These are phyloP conservation scores for Pyrenophora tritici-repentis DNA, from an alignment of 2,329 filamentous ascomycete species.

Conservation along the genomic window DNA sequence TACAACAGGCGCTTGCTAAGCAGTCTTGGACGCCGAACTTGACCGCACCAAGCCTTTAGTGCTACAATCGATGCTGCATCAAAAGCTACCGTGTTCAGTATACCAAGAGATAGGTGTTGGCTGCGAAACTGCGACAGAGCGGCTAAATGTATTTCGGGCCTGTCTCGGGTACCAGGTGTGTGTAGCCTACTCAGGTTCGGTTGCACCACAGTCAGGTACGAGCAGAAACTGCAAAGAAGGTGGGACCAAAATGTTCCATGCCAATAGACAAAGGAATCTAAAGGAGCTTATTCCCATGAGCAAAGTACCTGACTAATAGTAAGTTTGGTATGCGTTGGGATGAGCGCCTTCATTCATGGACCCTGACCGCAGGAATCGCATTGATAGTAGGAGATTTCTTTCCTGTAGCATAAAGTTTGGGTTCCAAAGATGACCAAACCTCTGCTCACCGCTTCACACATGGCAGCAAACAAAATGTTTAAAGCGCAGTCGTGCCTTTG, in stretches of 20 bases:
- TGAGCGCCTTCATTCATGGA: no score
- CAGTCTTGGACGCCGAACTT: slow-evolving; percentile 12
- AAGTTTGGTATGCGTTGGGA: no score
- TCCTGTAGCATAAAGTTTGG: neutral
- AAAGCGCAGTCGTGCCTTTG: neutral
- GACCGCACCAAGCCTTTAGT: slow-evolving; percentile 36
- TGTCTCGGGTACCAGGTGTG: no score
- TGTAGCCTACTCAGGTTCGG: no score
- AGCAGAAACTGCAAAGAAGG: no score
- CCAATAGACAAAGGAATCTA: no score
- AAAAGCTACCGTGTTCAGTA: slow-evolving; percentile 25
- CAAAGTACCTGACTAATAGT: no score
- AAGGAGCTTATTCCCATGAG: no score
- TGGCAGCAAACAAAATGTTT: slow-evolving; percentile 1
- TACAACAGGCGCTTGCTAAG: slow-evolving; percentile 5
- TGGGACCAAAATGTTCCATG: no score
- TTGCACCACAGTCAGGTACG: no score
- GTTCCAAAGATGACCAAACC: neutral
- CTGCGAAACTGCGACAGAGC: neutral
- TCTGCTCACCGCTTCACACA: neutral
- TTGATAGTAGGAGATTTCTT: no score
- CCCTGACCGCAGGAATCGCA: no score
- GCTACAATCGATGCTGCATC: slow-evolving; percentile 26
- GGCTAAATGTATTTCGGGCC: neutral
- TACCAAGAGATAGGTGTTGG: slow-evolving; percentile 13